Evolutionary conservation across 192 early-diverging fungal species (phyloP).

Genomic region (Coemansia sp.): DNA sequence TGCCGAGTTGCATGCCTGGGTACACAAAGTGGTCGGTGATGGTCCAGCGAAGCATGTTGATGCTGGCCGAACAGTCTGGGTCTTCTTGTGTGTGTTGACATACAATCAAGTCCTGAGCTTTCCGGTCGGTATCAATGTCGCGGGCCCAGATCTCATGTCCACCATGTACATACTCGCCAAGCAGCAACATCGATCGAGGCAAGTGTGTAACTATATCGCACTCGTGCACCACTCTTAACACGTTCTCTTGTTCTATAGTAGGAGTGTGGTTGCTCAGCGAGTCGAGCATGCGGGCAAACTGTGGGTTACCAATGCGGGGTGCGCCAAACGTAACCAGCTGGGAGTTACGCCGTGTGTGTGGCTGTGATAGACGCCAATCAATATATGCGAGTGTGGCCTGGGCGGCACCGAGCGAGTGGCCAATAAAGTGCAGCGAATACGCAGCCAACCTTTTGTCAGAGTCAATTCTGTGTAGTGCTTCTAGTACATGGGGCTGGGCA

Average conservation of each 20-base stretch:
- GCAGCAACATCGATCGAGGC: constrained; percentile 12
- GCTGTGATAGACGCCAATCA: constrained; percentile 5
- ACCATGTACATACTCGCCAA: constrained; percentile 23
- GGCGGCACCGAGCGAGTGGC: constrained; percentile 46
- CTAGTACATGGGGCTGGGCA: constrained; percentile 5
- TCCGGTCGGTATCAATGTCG: background rate
- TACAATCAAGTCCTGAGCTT: constrained; percentile 3
- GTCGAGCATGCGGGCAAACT: constrained; percentile 17
- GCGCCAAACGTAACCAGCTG: constrained; percentile 34
- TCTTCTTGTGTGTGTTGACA: constrained; percentile 8
- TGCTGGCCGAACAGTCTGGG: constrained; percentile 17
- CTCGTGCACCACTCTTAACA: constrained; percentile 33
- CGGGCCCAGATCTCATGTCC: constrained; percentile 34
- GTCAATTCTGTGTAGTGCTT: constrained; percentile 5
- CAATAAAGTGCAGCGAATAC: constrained; percentile 30
- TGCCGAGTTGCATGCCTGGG: constrained; percentile 26
- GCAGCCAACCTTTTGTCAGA: background rate
- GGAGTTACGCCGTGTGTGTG: background rate
- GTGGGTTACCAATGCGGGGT: constrained; percentile 34
- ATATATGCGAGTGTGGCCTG: constrained; percentile 32
- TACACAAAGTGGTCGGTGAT: constrained; percentile 36
- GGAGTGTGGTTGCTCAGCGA: too few species aligned
- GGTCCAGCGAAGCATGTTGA: constrained; percentile 23
- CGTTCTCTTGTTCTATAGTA: background rate
- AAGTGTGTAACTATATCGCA: constrained; percentile 32